Evolutionary conservation across 108 stramenopile genomes (phyloP), one percentile per base, ranked within the genome.

Genomic region (Conticribra weissflogii): DNA sequence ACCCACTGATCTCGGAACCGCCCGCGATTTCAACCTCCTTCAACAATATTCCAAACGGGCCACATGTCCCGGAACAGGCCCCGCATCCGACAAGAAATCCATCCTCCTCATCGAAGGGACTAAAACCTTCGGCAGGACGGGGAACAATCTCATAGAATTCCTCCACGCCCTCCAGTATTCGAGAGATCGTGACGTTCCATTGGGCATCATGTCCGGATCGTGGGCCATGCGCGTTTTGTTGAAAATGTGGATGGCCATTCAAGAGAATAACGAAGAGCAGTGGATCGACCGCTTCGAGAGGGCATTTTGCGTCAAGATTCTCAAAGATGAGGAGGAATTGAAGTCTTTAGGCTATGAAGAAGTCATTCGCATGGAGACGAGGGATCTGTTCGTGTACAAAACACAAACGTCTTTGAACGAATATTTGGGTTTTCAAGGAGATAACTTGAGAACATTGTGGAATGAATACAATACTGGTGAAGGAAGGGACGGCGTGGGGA

Each of bases 161-260:
- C 54, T 79, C 0, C 78, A 79, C 58, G 78, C 71, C n/a, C 54
- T 79, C 27, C 66, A 79, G 63, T 66, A 72, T 53, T 71, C 50
- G 17, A 58, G 48, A 41, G 71, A 79, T 49, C 34, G 68, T n/a
- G 53, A 56, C 9, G 7, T 72, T 27, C 47, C 63, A 1, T 32
- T 72, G 22, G 78, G 66, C 1, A 57, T 72, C 33, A 63, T 64
- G 71, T 22, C 36, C 12, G 66, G 65, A 22, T 55, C 59, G 45
- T 79, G 78, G 78, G 31, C 54, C 14, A 63, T 67, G 17, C 59
- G 50, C 48, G 25, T 79, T 0, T 61, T 79, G 0, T 71, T 70
- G 0, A 55, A 62, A n/a, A 67, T 72, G 66, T 79, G 78, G 78
- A 72, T 72, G 61, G 57, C 77, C 0, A 53, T 78, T 17, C 77